Percentiles rank a stretch among this genome's conserved stretches.
phyloP scores from a whole-genome alignment of 805 yeast species.

The Lipomyces spencermartinsiae region DNA sequence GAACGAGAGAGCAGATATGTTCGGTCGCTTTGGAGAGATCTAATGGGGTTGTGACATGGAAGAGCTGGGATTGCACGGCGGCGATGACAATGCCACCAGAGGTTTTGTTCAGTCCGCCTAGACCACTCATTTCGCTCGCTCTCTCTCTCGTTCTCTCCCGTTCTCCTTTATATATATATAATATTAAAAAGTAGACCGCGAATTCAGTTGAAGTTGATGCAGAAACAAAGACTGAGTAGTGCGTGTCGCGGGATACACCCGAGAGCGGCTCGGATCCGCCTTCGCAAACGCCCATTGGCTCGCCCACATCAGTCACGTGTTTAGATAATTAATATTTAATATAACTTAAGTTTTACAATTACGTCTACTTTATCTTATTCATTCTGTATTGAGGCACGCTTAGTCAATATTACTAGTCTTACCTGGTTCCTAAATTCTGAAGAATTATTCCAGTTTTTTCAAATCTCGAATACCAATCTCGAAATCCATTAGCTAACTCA shows the following conservation, averaged over 20 bases:
- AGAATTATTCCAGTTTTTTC: too few relatives aligned
- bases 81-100: constrained; percentile 14
- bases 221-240: not conserved
- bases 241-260: not conserved
- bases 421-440: too few relatives aligned
- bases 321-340: too few relatives aligned
- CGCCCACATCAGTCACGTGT: not conserved
- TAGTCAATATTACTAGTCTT: too few relatives aligned
- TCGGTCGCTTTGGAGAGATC: constrained; percentile 7
- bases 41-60: constrained; percentile 4
- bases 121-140: constrained; percentile 7
- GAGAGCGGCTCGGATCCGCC: not conserved
- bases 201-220: not conserved
- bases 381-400: too few relatives aligned
- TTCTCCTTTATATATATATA: not conserved
- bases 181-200: not conserved
- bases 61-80: constrained; percentile 13
- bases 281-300: not conserved
- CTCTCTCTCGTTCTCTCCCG: not conserved
- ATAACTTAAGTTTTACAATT: too few relatives aligned
- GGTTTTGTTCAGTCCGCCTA: constrained; percentile 16
- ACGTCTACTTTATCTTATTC: too few relatives aligned
- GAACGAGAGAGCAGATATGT: constrained; percentile 13
- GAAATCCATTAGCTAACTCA: too few relatives aligned
- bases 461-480: too few relatives aligned